Percentiles rank a stretch among this genome's conserved stretches.
These are phyloP conservation scores for Talaromyces atroroseus DNA, from an alignment of 2,329 filamentous ascomycete genomes.

Conservation along the genomic window DNA sequence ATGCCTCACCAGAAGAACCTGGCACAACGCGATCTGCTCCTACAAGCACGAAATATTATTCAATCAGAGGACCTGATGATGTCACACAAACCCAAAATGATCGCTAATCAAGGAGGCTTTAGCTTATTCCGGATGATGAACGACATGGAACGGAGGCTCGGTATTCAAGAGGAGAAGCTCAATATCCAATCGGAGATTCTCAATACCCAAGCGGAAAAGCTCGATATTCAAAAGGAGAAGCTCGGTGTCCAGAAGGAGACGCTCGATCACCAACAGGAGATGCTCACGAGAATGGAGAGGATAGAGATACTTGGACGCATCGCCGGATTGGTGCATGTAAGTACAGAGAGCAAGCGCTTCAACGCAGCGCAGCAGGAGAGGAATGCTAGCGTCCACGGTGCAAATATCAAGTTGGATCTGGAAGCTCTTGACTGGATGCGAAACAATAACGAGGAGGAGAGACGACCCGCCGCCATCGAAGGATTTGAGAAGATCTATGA, in stretches of 20 bases:
- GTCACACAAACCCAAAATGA: background rate
- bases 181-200: background rate
- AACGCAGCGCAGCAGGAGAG: background rate
- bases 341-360: background rate
- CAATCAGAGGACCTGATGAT: background rate
- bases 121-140: background rate
- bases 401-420: background rate
- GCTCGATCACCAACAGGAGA: background rate
- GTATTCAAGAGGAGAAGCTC: too few species aligned
- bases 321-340: background rate
- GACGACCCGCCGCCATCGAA: background rate
- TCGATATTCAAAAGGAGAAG: too few species aligned
- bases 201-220: background rate
- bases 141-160: too few species aligned
- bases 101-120: background rate
- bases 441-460: background rate
- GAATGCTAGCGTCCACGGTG: background rate
- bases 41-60: background rate
- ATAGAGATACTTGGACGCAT: background rate
- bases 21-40: background rate
- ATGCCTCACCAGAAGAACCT: background rate
- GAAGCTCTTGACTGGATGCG: background rate
- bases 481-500: background rate
- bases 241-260: background rate
- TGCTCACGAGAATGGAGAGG: background rate